A percentile compares a stretch with the other conserved stretches of the same genome.
These are phyloP conservation scores for Plasmopara muralis DNA, from an alignment of 352 stramenopile genomes.

Conservation along the genomic window DNA sequence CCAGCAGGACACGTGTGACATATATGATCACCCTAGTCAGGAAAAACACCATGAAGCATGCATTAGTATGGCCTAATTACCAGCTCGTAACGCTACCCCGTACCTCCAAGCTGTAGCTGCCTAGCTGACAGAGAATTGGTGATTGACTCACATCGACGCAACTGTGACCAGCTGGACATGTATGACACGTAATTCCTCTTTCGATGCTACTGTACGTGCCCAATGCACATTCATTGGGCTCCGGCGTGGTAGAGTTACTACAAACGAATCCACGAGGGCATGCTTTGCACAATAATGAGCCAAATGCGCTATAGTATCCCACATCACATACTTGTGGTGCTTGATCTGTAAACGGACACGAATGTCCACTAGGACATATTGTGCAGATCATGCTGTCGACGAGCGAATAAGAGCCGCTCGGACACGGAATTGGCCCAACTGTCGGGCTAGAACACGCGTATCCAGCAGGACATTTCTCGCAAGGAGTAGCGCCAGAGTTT, in stretches of 20 bases:
- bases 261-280: conserved; percentile 37
- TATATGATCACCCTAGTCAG: conserved; percentile 24
- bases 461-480: conserved; percentile 29
- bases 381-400: conserved; percentile 9
- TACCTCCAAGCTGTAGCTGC: conserved; percentile 45
- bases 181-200: conserved; percentile 15
- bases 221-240: conserved; percentile 17
- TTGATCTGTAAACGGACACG: conserved; percentile 13
- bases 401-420: conserved; percentile 20
- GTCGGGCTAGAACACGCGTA: conserved; percentile 20
- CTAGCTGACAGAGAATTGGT: conserved; percentile 32
- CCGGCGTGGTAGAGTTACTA: conserved; percentile 12
- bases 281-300: conserved; percentile 19
- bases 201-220: conserved; percentile 25
- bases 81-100: neutral
- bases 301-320: conserved; percentile 21
- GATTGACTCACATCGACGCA: conserved; percentile 39
- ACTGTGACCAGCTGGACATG: conserved; percentile 48
- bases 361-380: conserved; percentile 20
- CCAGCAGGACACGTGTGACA: conserved; percentile 37
- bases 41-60: conserved; percentile 1
- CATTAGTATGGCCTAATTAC: conserved; percentile 1
- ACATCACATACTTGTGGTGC: conserved; percentile 10
- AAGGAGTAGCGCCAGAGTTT: conserved; percentile 26
- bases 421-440: conserved; percentile 17